Conservation (phyloP, 352 stramenopile genomes). For the Thalassiosira hispida region DNA sequence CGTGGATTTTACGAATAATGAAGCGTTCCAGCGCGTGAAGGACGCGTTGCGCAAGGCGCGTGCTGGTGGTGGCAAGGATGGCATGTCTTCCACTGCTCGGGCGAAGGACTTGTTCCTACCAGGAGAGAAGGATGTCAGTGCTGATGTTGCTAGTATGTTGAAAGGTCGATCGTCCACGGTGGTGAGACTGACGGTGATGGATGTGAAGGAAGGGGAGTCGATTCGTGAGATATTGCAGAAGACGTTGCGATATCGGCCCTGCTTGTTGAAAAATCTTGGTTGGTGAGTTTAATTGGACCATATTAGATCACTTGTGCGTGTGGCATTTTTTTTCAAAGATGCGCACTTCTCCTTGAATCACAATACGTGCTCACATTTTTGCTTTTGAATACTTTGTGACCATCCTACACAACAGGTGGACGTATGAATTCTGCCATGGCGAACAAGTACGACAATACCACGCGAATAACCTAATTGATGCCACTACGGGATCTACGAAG, state of each 20-base stretch:
- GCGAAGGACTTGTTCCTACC: conserved; percentile 26
- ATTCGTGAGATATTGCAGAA: conserved; percentile 66
- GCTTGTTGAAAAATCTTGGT: conserved; percentile 58
- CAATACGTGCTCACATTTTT: too few relatives aligned
- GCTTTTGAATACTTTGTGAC: neutral
- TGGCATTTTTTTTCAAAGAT: conserved; percentile 1
- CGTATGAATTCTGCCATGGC: conserved; percentile 83
- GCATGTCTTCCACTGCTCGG: neutral
- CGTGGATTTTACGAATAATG: conserved; percentile 17
- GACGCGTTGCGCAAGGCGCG: conserved; percentile 13
- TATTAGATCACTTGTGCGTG: conserved; percentile 4
- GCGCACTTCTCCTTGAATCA: too few relatives aligned
- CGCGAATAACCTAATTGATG: conserved; percentile 55
- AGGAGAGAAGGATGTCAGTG: too few relatives aligned
- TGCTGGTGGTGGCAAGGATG: neutral
- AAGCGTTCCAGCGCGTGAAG: conserved; percentile 20
- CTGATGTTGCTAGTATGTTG: too few relatives aligned
- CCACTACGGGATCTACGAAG: conserved; percentile 39
- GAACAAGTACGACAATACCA: conserved; percentile 82
- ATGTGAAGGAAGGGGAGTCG: conserved; percentile 56
- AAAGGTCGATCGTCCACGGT: too few relatives aligned
- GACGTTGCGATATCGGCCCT: conserved; percentile 44
- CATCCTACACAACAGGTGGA: conserved; percentile 64
- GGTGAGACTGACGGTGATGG: conserved; percentile 8
- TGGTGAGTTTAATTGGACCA: conserved; percentile 46